A percentile compares a stretch with the other conserved stretches of the same genome.
These are phyloP conservation scores for Zygotorulaspora danielsina DNA, from an alignment of 805 yeast species.

Conservation along the genomic window DNA sequence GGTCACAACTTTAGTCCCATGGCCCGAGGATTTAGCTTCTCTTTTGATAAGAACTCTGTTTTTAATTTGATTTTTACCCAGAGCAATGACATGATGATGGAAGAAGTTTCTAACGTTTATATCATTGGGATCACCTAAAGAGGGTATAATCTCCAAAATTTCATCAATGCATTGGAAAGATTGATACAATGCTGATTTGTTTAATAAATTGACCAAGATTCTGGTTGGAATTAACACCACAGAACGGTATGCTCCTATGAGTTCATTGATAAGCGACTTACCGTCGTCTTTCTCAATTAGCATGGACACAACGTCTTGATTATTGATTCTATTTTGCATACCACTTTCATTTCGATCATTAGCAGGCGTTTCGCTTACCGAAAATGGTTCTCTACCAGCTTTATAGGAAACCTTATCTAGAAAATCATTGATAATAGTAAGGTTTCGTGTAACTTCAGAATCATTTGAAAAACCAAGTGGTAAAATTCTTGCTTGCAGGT, in stretches of 20 bases:
- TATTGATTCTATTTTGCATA: not conserved
- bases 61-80: constrained; percentile 68
- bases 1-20: not conserved
- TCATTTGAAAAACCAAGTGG: constrained; percentile 79
- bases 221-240: constrained; percentile 51
- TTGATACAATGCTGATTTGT: constrained; percentile 56
- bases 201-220: constrained; percentile 55
- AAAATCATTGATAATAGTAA: constrained; percentile 49
- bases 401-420: constrained; percentile 51
- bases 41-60: no score
- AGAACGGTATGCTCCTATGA: constrained; percentile 40
- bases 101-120: constrained; percentile 78
- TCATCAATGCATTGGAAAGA: constrained; percentile 54
- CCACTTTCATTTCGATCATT: constrained; percentile 2
- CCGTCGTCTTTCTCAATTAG: constrained; percentile 43
- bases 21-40: constrained; percentile 4
- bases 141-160: constrained; percentile 48
- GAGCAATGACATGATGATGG: constrained; percentile 75
- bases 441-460: constrained; percentile 48
- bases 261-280: constrained; percentile 40
- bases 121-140: constrained; percentile 61
- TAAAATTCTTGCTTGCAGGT: constrained; percentile 60
- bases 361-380: constrained; percentile 3
- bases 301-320: constrained; percentile 14
- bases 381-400: constrained; percentile 10